These are phyloP conservation scores for Colletotrichum abscissum DNA, from an alignment of 2,329 filamentous ascomycete species.

Conservation along the genomic window DNA sequence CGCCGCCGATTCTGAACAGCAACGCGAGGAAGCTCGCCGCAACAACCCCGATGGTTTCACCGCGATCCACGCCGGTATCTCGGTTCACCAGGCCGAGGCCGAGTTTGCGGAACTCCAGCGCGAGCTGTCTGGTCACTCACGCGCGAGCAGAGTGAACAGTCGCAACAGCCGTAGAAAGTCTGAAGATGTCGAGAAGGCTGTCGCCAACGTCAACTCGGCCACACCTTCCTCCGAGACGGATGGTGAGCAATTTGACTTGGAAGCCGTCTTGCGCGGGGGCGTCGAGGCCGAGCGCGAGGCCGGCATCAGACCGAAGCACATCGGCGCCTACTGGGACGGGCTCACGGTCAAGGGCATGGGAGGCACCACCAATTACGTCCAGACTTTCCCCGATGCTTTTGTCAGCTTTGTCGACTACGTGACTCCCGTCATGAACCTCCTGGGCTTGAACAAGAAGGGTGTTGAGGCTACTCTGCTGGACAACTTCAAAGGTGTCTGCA, in stretches of 20 bases:
- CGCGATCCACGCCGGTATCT: conserved; percentile 61
- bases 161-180: conserved; percentile 39
- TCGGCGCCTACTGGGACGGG: conserved; percentile 82
- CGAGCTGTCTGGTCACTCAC: conserved; percentile 68
- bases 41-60: conserved; percentile 62
- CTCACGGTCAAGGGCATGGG: conserved; percentile 82
- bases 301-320: conserved; percentile 83
- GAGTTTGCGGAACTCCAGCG: conserved; percentile 77
- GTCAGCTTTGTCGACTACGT: conserved; percentile 81
- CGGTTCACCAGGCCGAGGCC: conserved; percentile 74
- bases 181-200: conserved; percentile 70
- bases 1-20: conserved; percentile 38
- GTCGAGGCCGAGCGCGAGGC: conserved; percentile 78
- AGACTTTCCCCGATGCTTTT: conserved; percentile 83
- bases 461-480: conserved; percentile 79
- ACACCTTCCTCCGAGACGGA: conserved; percentile 55
- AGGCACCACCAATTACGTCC: conserved; percentile 77
- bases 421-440: conserved; percentile 69
- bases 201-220: conserved; percentile 42
- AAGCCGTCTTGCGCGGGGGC: conserved; percentile 77
- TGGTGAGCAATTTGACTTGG: conserved; percentile 78
- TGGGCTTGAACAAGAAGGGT: conserved; percentile 76
- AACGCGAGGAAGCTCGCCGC: conserved; percentile 51
- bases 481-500: conserved; percentile 76
- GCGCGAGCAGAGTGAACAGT: conserved; percentile 56